Evolutionary conservation across 148 eudicot species (phyloP).

Genomic region (Drosera capensis): DNA sequence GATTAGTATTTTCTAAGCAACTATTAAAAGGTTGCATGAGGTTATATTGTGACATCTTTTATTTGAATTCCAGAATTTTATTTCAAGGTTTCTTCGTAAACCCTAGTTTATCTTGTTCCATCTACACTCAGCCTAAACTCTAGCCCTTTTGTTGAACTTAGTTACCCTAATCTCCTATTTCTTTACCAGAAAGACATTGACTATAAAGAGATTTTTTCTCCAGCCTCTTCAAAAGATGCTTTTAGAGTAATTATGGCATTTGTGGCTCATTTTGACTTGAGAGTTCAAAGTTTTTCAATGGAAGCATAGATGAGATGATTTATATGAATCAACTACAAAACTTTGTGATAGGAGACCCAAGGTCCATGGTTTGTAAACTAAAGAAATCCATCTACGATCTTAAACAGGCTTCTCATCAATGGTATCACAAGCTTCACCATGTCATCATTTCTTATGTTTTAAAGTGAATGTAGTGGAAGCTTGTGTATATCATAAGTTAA

Average conservation of each 20-base stretch:
- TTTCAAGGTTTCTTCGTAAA: too few species aligned
- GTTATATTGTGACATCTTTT: too few species aligned
- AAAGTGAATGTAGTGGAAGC: background rate
- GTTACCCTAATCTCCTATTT: too few species aligned
- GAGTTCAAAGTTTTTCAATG: slow-evolving; percentile 12
- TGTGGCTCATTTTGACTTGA: slow-evolving; percentile 13
- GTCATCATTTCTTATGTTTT: slow-evolving; percentile 1
- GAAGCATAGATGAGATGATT: slow-evolving; percentile 1
- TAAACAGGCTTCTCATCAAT: too few species aligned
- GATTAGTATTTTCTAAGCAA: too few species aligned
- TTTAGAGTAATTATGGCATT: slow-evolving; percentile 9
- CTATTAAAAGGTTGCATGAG: too few species aligned
- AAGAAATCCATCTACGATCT: slow-evolving; percentile 4
- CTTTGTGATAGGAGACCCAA: slow-evolving; percentile 1
- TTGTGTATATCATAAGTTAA: background rate
- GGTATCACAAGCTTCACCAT: slow-evolving; percentile 8
- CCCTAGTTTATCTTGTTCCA: too few species aligned
- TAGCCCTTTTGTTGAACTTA: too few species aligned
- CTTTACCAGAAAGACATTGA: slow-evolving; percentile 6
- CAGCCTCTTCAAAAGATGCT: slow-evolving; percentile 10
- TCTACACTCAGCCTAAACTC: too few species aligned
- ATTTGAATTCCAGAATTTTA: too few species aligned
- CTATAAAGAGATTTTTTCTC: slow-evolving; percentile 7
- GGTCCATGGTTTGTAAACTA: slow-evolving; percentile 4
- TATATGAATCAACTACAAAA: slow-evolving; percentile 4